Evolutionary conservation across 805 yeast species (phyloP).

Genomic region (Metschnikowia proteae): DNA sequence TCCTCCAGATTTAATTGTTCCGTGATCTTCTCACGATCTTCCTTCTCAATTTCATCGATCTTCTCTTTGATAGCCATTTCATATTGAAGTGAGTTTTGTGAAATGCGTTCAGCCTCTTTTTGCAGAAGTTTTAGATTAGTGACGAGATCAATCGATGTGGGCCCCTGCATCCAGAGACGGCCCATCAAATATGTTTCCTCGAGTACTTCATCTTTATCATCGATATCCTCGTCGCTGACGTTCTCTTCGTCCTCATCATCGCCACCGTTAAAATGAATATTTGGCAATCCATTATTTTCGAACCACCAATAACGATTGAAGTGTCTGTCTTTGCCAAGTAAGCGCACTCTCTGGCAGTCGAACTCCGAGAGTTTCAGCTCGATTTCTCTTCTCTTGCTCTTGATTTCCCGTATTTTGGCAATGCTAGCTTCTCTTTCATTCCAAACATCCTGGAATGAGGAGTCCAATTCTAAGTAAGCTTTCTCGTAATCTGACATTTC

Average conservation of each 20-base stretch:
- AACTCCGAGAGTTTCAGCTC: slow-evolving; percentile 63
- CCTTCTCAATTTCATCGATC: slow-evolving; percentile 7
- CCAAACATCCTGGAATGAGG: slow-evolving; percentile 42
- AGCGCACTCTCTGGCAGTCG: slow-evolving; percentile 72
- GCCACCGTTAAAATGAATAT: slow-evolving; percentile 27
- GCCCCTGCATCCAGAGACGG: slow-evolving; percentile 89
- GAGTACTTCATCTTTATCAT: slow-evolving; percentile 42
- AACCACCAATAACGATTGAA: slow-evolving; percentile 95
- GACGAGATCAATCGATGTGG: slow-evolving; percentile 46
- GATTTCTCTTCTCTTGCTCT: slow-evolving; percentile 46
- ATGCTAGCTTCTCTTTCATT: slow-evolving; percentile 42
- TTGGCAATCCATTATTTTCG: slow-evolving; percentile 78
- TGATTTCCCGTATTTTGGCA: slow-evolving; percentile 42
- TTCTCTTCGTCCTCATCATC: slow-evolving; percentile 42
- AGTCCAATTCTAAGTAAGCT: slow-evolving; percentile 36
- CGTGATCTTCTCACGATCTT: slow-evolving; percentile 17
- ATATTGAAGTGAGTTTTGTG: background rate
- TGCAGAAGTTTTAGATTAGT: slow-evolving; percentile 19
- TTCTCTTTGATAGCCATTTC: slow-evolving; percentile 3
- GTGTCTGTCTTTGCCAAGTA: slow-evolving; percentile 77
- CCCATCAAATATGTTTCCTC: slow-evolving; percentile 74
- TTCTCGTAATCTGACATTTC: slow-evolving; percentile 42
- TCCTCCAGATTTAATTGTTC: slow-evolving; percentile 8
- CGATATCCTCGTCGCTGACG: slow-evolving; percentile 31
- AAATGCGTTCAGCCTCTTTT: slow-evolving; percentile 16